Evolutionary conservation across 495 filamentous ascomycete genomes (phyloP).

Genomic region (Xylaria sp.): DNA sequence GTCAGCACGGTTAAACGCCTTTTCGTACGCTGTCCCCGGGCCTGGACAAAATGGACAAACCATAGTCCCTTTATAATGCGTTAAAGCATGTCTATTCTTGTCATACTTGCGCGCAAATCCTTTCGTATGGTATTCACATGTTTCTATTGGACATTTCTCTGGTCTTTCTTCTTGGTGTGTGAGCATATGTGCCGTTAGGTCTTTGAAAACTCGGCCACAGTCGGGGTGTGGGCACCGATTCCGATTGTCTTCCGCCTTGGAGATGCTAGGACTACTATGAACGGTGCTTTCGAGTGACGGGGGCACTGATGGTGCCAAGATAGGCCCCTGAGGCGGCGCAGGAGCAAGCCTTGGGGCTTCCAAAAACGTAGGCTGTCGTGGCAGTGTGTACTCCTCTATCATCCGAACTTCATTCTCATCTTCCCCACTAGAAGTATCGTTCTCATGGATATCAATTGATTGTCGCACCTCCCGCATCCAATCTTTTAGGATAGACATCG

Average conservation of each 20-base stretch:
- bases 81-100: conserved; percentile 96
- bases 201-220: conserved; percentile 89
- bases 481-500: conserved; percentile 82
- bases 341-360: conserved; percentile 52
- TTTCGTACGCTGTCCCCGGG: conserved; percentile 89
- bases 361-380: conserved; percentile 47
- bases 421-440: conserved; percentile 55
- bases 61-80: conserved; percentile 99
- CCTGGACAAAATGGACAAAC: conserved; percentile 98
- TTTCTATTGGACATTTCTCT: conserved; percentile 95
- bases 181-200: conserved; percentile 94
- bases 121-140: conserved; percentile 94
- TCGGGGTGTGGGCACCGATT: conserved; percentile 78
- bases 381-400: conserved; percentile 48
- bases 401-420: conserved; percentile 53
- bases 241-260: conserved; percentile 41
- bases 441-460: conserved; percentile 54
- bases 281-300: conserved; percentile 41
- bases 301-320: conserved; percentile 40
- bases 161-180: conserved; percentile 94
- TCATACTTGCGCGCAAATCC: conserved; percentile 98
- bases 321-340: conserved; percentile 44
- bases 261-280: conserved; percentile 40
- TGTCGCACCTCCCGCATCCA: conserved; percentile 82
- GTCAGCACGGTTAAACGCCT: conserved; percentile 98